A percentile compares a stretch with the other conserved stretches of the same genome.
phyloP scores from a whole-genome alignment of 345 rosid species.

The Crucihimalaya himalaica region DNA sequence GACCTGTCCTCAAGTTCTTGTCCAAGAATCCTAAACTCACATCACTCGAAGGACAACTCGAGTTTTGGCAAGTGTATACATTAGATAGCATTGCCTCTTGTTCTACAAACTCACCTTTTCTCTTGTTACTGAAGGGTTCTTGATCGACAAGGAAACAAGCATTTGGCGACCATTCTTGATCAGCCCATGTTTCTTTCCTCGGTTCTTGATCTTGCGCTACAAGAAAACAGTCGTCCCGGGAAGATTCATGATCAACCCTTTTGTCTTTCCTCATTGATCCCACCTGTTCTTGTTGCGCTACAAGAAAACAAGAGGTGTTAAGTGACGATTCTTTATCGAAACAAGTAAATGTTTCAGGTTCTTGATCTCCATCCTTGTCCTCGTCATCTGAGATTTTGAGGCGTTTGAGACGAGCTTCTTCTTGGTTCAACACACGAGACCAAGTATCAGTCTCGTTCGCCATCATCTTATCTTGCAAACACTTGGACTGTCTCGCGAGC shows the following conservation, averaged over 20 bases:
- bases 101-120: constrained; percentile 14
- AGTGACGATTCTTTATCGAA: constrained; percentile 8
- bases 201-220: constrained; percentile 10
- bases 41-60: constrained; percentile 43
- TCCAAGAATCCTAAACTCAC: constrained; percentile 41
- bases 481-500: constrained; percentile 64
- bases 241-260: constrained; percentile 6
- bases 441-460: constrained; percentile 62
- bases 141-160: neutral
- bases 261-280: neutral
- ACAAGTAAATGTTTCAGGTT: neutral
- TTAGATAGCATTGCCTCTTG: constrained; percentile 1
- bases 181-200: neutral
- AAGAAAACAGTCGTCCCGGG: neutral
- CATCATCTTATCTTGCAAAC: constrained; percentile 70
- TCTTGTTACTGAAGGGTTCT: constrained; percentile 18
- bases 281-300: neutral
- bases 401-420: constrained; percentile 47
- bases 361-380: constrained; percentile 21
- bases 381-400: constrained; percentile 46
- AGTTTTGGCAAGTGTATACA: constrained; percentile 46
- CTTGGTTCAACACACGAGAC: constrained; percentile 61
- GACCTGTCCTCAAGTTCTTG: constrained; percentile 49
- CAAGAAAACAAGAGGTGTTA: neutral
- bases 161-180: constrained; percentile 1